phyloP scores from a whole-genome alignment of 2,329 filamentous ascomycete species.

The Exophiala spinifera region DNA sequence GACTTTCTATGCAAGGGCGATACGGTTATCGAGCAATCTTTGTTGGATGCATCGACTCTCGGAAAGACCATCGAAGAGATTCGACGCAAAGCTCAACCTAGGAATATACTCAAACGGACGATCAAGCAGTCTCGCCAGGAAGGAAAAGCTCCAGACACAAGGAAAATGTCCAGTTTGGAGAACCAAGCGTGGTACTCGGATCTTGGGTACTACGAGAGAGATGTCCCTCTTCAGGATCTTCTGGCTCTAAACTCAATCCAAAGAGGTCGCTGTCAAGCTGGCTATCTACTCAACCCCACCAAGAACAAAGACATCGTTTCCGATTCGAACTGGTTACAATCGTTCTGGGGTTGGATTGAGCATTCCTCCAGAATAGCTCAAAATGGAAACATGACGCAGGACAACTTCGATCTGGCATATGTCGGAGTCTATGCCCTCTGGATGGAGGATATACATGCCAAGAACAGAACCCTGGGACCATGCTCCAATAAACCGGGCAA shows the following conservation, averaged over 20 bases:
- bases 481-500: conserved; percentile 26
- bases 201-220: conserved; percentile 23
- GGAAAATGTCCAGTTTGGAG: conserved; percentile 20
- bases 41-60: background rate
- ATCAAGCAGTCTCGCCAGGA: conserved; percentile 22
- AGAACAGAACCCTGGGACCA: conserved; percentile 20
- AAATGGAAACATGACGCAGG: conserved; percentile 54
- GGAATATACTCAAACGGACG: conserved; percentile 15
- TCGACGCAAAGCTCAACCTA: conserved; percentile 18
- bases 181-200: conserved; percentile 24
- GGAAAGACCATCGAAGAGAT: conserved; percentile 8
- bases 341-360: conserved; percentile 58
- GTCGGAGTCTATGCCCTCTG: conserved; percentile 59
- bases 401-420: conserved; percentile 58
- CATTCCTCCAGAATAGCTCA: conserved; percentile 44
- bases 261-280: conserved; percentile 54
- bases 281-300: conserved; percentile 51
- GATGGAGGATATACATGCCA: conserved; percentile 52
- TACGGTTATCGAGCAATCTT: background rate
- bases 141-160: conserved; percentile 6
- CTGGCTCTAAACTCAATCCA: conserved; percentile 43
- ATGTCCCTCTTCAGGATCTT: conserved; percentile 39
- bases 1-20: conserved; percentile 20
- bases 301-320: conserved; percentile 55
- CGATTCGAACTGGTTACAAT: conserved; percentile 56